Conservation (phyloP, 2,329 filamentous ascomycete genomes). For the Colletotrichum sp. region DNA sequence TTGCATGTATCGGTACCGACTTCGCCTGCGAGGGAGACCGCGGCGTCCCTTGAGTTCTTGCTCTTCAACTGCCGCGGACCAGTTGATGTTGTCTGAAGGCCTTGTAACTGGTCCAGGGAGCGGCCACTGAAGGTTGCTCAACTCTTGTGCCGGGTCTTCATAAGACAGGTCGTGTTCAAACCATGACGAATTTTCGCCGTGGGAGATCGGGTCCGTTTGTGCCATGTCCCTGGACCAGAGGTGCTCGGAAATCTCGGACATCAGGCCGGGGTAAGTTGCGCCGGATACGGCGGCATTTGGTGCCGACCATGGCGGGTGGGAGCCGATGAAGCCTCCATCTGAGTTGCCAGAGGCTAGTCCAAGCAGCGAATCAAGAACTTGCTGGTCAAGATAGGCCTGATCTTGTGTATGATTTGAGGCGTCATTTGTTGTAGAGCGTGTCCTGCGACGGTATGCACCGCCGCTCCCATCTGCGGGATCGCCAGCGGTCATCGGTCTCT, state of each 20-base stretch:
- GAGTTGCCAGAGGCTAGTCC: background rate
- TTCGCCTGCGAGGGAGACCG: background rate
- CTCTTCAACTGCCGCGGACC: background rate
- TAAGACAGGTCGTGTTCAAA: background rate
- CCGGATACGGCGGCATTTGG: background rate
- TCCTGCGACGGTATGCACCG: background rate
- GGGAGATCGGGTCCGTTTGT: background rate
- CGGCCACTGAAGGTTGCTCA: background rate
- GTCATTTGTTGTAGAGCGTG: background rate
- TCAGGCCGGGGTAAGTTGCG: background rate
- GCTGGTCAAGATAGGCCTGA: background rate
- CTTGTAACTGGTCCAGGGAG: background rate
- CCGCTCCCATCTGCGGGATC: background rate
- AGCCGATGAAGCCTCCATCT: background rate
- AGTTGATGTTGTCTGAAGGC: background rate
- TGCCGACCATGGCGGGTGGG: background rate
- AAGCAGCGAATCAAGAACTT: background rate
- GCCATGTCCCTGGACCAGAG: background rate
- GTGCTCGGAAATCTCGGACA: background rate
- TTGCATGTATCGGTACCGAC: background rate
- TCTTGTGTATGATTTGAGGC: background rate
- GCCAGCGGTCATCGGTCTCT: background rate
- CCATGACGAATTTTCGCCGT: background rate
- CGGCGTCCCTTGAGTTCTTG: background rate
- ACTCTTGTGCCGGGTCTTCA: background rate